Evolutionary conservation across 495 filamentous ascomycete species (phyloP), one percentile per base, ranked within the genome.

Genomic region (Aspergillus diversus): DNA sequence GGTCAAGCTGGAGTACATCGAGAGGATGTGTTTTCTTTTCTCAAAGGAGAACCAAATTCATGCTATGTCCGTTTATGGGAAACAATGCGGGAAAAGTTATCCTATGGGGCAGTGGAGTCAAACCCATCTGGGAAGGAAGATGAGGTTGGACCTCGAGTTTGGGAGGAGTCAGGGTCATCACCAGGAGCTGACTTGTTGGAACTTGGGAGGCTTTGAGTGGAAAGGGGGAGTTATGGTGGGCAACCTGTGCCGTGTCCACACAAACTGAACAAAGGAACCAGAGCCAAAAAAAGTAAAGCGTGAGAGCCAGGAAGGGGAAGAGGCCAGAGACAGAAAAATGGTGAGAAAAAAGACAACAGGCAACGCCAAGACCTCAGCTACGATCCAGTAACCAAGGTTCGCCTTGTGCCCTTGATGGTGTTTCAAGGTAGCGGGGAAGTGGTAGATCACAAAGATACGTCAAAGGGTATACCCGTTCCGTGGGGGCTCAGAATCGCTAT

Each of bases 361-460:
- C 55, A 60, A 67, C 64, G 74, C 73, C 74, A 74, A 78, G 71
- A 69, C 61, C 64, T 65, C 66, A 70, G 66, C 71, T 74, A 64
- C 71, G 67, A 66, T 73, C 63, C 73, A 72, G 68, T 66, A 67
- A 73, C 75, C 70, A 73, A 73, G 73, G 70, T 78, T 77, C 70
- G 70, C 69, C 69, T 64, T 72, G 68, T 60, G 53, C 59, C 65
- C 57, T 67, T 63, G 43, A 63, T 27, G 59, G 59, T 70, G 72
- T 75, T 76, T 76, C 75, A 78, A 72, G 67, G 71, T 69, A 72
- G 75, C 74, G 75, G 75, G 75, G 70, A 71, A 69, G 67, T 64
- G 69, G 65, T 65, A 68, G 72, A 73, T 75, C 73, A 70, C 72
- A 74, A 66, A 68, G 66, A 69, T 71, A 74, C 69, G 70, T 76